phyloP scores from a whole-genome alignment of 2,329 filamentous ascomycete genomes.

The Aspergillus persii region DNA sequence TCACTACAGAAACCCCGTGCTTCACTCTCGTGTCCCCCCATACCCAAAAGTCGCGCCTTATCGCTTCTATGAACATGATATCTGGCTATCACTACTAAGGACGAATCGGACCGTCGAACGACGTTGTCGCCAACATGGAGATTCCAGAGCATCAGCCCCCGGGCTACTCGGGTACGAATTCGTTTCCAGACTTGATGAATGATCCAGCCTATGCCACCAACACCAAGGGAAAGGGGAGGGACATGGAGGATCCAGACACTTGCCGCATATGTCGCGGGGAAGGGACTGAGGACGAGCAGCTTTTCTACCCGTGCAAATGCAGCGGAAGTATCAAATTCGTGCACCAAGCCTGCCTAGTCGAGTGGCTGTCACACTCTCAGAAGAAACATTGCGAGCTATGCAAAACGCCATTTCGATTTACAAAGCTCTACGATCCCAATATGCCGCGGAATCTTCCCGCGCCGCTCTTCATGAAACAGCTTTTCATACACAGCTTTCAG shows the following conservation, averaged over 20 bases:
- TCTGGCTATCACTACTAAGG: slow-evolving; percentile 22
- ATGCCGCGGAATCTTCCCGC: slow-evolving; percentile 86
- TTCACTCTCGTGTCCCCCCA: background rate
- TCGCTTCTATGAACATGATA: slow-evolving; percentile 20
- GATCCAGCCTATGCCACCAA: slow-evolving; percentile 52
- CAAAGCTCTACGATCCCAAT: slow-evolving; percentile 89
- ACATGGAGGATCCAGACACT: slow-evolving; percentile 66
- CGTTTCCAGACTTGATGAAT: slow-evolving; percentile 56
- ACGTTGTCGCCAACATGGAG: slow-evolving; percentile 26
- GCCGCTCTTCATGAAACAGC: slow-evolving; percentile 75
- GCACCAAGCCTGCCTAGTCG: slow-evolving; percentile 96
- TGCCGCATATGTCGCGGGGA: slow-evolving; percentile 97
- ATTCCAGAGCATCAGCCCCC: slow-evolving; percentile 21
- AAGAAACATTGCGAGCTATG: slow-evolving; percentile 99
- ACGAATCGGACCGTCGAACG: slow-evolving; percentile 17
- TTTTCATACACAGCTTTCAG: slow-evolving; percentile 68
- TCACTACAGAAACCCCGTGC: background rate
- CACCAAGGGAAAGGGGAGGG: slow-evolving; percentile 34
- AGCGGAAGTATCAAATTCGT: slow-evolving; percentile 98
- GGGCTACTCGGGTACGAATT: slow-evolving; percentile 17
- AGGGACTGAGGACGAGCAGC: slow-evolving; percentile 73
- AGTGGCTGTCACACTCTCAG: slow-evolving; percentile 97
- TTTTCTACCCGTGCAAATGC: slow-evolving; percentile 98
- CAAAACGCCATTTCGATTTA: slow-evolving; percentile 97
- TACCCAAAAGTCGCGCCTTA: background rate